Conservation (phyloP, 805 yeast genomes). For the Candida golubevii region DNA sequence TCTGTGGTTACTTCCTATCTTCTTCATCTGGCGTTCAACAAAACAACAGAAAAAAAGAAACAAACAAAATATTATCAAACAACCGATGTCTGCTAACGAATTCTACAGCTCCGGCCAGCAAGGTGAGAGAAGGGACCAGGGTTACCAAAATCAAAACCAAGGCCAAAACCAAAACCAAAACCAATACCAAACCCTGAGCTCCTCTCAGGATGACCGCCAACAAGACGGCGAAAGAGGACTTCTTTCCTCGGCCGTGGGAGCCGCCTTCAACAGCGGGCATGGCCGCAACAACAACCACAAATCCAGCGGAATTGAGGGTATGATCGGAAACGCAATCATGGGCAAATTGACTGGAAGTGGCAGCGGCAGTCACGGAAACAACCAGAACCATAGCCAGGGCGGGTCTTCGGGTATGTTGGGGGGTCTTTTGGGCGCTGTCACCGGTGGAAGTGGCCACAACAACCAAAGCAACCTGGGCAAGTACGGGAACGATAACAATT, state of each 20-base stretch:
- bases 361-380: conserved; percentile 9
- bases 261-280: conserved; percentile 32
- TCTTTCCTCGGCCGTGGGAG: conserved; percentile 25
- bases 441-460: conserved; percentile 24
- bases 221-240: conserved; percentile 27
- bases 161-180: too few species aligned
- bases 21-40: too few species aligned
- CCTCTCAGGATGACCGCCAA: conserved; percentile 11
- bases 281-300: conserved; percentile 14
- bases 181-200: conserved; percentile 1
- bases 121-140: conserved; percentile 14
- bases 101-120: conserved; percentile 43
- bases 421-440: conserved; percentile 33
- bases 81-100: conserved; percentile 62
- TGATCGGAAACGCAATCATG: conserved; percentile 15
- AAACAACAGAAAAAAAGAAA: too few species aligned
- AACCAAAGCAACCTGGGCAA: conserved; percentile 36
- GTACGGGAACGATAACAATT: conserved; percentile 8
- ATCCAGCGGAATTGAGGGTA: conserved; percentile 13
- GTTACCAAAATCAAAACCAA: not conserved
- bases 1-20: too few species aligned
- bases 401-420: conserved; percentile 12
- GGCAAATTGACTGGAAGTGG: conserved; percentile 21
- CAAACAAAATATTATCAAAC: too few species aligned
- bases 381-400: not conserved